phyloP scores from a whole-genome alignment of 768 basidiomycete genomes.

The Amanita thiersii region DNA sequence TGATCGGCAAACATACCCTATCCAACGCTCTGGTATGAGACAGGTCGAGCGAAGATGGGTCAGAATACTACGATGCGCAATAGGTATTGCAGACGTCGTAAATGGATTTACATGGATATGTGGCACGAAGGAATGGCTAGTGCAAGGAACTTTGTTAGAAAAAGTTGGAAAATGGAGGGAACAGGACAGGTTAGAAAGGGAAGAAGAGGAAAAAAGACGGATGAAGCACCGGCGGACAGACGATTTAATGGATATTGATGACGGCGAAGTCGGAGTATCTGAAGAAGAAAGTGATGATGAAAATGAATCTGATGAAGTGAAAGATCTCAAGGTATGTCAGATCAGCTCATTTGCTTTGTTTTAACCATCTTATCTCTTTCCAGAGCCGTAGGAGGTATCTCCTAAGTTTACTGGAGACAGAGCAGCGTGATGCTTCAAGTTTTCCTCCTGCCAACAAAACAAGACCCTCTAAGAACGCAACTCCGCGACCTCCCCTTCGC shows the following conservation, averaged over 20 bases:
- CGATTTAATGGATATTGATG: slow-evolving; percentile 69
- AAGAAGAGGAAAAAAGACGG: slow-evolving; percentile 61
- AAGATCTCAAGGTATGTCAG: slow-evolving; percentile 64
- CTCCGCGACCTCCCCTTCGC: slow-evolving; percentile 33
- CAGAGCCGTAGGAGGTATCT: slow-evolving; percentile 74
- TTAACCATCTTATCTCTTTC: slow-evolving; percentile 12
- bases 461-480: slow-evolving; percentile 18
- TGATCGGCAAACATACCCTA: slow-evolving; percentile 15
- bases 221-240: slow-evolving; percentile 56
- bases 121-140: slow-evolving; percentile 50
- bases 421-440: slow-evolving; percentile 22
- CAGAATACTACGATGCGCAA: slow-evolving; percentile 60
- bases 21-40: slow-evolving; percentile 16
- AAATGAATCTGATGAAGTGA: slow-evolving; percentile 65
- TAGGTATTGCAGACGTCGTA: slow-evolving; percentile 59
- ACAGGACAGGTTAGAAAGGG: slow-evolving; percentile 57
- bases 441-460: slow-evolving; percentile 20
- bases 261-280: slow-evolving; percentile 30
- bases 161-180: slow-evolving; percentile 67
- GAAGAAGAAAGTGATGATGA: slow-evolving; percentile 49
- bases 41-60: slow-evolving; percentile 63
- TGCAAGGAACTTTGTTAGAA: slow-evolving; percentile 56
- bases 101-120: slow-evolving; percentile 69
- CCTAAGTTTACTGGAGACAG: slow-evolving; percentile 50
- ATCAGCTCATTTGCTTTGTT: slow-evolving; percentile 9